Evolutionary conservation across 2,329 filamentous ascomycete genomes (phyloP).

Genomic region (Diplodia corticola): DNA sequence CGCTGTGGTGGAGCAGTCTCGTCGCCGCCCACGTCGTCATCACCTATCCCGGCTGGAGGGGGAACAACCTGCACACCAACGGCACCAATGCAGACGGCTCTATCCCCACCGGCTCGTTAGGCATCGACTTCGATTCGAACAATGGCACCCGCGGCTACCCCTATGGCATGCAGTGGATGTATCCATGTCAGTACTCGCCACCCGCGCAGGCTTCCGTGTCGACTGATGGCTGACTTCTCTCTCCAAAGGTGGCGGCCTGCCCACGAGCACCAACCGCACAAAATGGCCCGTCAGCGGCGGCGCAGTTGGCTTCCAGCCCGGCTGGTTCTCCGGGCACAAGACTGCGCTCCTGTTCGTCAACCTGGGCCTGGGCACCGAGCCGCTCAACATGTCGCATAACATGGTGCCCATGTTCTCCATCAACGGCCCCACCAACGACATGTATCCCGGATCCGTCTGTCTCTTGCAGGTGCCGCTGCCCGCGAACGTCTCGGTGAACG

Average conservation of each 20-base stretch:
- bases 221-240: constrained; percentile 20
- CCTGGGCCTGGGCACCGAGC: constrained; percentile 79
- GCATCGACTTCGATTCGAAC: constrained; percentile 42
- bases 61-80: constrained; percentile 80
- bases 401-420: constrained; percentile 84
- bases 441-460: constrained; percentile 88
- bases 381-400: constrained; percentile 80
- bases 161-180: constrained; percentile 93
- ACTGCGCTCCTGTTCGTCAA: constrained; percentile 88
- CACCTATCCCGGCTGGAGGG: constrained; percentile 83
- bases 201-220: background rate
- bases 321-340: constrained; percentile 90
- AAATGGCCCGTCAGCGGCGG: constrained; percentile 89
- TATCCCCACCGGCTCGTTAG: constrained; percentile 45
- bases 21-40: constrained; percentile 75
- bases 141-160: constrained; percentile 59
- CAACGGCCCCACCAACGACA: constrained; percentile 73
- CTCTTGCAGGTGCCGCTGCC: constrained; percentile 87
- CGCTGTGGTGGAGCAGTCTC: constrained; percentile 40
- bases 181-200: constrained; percentile 71
- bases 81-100: constrained; percentile 52
- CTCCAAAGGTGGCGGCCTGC: constrained; percentile 79
- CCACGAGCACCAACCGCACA: constrained; percentile 76
- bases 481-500: constrained; percentile 64
- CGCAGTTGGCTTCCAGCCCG: constrained; percentile 85